Percentiles rank a stretch among this genome's conserved stretches.
These are phyloP conservation scores for Cladophialophora exuberans DNA, from an alignment of 2,329 filamentous ascomycete genomes.

Conservation along the genomic window DNA sequence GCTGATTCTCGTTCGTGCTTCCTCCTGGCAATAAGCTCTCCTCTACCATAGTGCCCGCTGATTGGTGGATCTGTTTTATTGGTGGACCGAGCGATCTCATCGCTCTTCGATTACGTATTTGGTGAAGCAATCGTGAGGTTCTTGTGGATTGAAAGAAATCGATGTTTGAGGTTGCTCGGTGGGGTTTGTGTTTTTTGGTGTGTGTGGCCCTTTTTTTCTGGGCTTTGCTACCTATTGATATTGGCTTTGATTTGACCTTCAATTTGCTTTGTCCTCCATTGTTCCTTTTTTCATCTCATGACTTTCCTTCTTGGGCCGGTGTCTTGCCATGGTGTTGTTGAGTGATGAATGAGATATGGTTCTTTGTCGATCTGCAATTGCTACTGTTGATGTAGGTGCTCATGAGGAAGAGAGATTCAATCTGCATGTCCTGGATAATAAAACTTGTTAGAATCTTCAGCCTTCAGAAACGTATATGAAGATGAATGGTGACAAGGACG, in stretches of 20 bases:
- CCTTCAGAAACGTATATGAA: no score
- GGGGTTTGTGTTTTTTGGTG: neutral
- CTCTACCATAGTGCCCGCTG: neutral
- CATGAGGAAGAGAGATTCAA: no score
- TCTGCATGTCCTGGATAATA: no score
- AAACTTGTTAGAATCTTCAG: no score
- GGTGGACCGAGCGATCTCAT: neutral
- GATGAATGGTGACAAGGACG: no score
- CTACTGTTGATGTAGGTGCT: no score
- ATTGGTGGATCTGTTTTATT: neutral
- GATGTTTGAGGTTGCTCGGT: neutral
- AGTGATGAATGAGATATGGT: no score
- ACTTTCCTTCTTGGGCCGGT: neutral
- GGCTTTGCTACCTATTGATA: no score
- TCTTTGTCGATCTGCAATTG: no score
- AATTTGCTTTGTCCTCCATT: slow-evolving; percentile 4
- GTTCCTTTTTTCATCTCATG: neutral
- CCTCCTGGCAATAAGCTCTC: neutral
- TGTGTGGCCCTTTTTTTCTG: slow-evolving; percentile 17
- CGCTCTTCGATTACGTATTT: neutral
- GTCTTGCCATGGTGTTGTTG: no score
- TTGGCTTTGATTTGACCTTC: neutral
- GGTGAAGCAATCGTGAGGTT: neutral
- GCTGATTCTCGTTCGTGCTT: neutral
- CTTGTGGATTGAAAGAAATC: neutral